A percentile compares a stretch with the other conserved stretches of the same genome.
These are phyloP conservation scores for Leptographium flavum DNA, from an alignment of 2,329 filamentous ascomycete species.

Conservation along the genomic window DNA sequence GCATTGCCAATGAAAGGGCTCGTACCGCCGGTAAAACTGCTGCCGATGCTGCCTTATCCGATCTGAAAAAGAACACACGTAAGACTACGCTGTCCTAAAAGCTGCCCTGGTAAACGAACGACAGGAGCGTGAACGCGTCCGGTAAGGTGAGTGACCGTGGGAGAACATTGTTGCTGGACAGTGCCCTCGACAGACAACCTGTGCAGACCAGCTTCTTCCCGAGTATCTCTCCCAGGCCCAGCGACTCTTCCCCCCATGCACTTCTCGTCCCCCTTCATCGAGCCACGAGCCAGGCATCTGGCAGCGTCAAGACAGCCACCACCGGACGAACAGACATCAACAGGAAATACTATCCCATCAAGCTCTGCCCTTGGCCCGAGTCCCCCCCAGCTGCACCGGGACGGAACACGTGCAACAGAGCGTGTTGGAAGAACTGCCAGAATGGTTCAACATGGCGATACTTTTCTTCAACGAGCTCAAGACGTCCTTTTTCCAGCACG, in stretches of 20 bases:
- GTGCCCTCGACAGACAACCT: neutral
- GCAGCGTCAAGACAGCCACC: neutral
- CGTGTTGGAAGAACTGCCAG: neutral
- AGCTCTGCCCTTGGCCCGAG: neutral
- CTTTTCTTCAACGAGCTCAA: constrained; percentile 1
- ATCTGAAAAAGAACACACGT: neutral
- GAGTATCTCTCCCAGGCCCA: neutral
- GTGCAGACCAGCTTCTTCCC: neutral
- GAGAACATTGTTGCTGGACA: neutral
- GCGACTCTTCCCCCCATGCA: neutral
- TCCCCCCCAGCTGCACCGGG: neutral
- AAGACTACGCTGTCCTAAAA: neutral
- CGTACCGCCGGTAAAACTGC: neutral
- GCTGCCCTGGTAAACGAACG: neutral
- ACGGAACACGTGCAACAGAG: neutral
- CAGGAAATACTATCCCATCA: neutral
- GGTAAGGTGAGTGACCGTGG: neutral
- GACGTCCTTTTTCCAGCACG: neutral
- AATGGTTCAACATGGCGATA: neutral
- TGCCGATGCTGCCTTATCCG: neutral
- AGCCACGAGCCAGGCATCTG: neutral
- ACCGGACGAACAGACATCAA: neutral
- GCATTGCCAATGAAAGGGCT: no score
- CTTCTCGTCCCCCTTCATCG: neutral
- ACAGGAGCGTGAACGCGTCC: neutral